Evolutionary conservation across 768 basidiomycete species (phyloP).

Genomic region (Lentinula sp.): DNA sequence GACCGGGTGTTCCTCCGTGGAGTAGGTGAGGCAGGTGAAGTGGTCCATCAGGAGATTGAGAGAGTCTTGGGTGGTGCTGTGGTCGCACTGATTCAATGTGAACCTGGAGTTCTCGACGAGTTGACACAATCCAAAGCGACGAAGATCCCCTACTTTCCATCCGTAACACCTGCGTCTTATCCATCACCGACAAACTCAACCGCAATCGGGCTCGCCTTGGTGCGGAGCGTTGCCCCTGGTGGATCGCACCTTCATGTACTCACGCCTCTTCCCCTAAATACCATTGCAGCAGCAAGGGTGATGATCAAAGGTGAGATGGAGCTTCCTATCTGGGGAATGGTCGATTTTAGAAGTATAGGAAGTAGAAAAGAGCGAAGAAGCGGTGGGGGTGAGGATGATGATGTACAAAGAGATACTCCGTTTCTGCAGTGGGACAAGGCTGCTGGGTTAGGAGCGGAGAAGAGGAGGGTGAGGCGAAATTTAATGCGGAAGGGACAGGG

Average conservation of each 20-base stretch:
- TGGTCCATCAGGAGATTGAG: constrained; percentile 60
- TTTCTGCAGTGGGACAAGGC: constrained; percentile 74
- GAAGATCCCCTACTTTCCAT: constrained; percentile 48
- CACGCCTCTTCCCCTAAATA: constrained; percentile 58
- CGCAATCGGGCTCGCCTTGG: constrained; percentile 72
- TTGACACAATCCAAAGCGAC: not conserved
- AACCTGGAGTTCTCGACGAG: constrained; percentile 34
- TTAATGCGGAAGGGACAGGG: constrained; percentile 75
- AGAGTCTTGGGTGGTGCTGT: constrained; percentile 76
- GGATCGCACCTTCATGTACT: constrained; percentile 62
- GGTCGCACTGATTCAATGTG: constrained; percentile 64
- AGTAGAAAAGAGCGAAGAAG: constrained; percentile 18
- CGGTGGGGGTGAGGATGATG: constrained; percentile 37
- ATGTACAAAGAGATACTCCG: constrained; percentile 52
- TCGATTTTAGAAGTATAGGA: constrained; percentile 51
- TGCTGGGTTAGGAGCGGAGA: constrained; percentile 67
- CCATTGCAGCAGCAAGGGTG: constrained; percentile 25
- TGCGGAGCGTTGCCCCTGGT: constrained; percentile 47
- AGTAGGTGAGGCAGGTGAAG: constrained; percentile 69
- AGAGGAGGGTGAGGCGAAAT: constrained; percentile 73
- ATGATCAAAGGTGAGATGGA: constrained; percentile 87
- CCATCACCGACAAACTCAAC: constrained; percentile 57
- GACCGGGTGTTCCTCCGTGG: constrained; percentile 54
- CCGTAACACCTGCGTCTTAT: constrained; percentile 29
- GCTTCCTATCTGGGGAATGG: constrained; percentile 80